These are phyloP conservation scores for Balansia obtecta DNA, from an alignment of 2,329 filamentous ascomycete genomes.

Conservation along the genomic window DNA sequence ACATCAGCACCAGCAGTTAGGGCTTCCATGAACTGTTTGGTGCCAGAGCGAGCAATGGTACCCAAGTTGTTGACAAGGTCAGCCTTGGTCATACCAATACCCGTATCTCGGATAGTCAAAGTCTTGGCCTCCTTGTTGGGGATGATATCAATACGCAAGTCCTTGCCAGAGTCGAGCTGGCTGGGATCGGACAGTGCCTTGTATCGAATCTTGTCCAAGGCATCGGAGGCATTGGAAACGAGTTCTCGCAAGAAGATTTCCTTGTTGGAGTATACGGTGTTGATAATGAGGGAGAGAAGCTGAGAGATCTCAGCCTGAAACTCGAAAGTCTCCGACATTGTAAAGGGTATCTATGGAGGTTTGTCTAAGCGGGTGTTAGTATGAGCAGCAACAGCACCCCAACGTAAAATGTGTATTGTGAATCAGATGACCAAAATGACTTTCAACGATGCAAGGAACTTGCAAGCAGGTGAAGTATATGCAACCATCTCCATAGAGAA, in stretches of 20 bases:
- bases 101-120: slow-evolving; percentile 89
- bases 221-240: slow-evolving; percentile 97
- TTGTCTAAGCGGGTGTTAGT: slow-evolving; percentile 8
- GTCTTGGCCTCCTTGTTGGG: slow-evolving; percentile 97
- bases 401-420: background rate
- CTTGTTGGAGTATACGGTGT: slow-evolving; percentile 99
- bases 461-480: background rate
- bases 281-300: slow-evolving; percentile 98
- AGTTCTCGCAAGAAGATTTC: slow-evolving; percentile 99
- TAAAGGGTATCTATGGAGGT: slow-evolving; percentile 32
- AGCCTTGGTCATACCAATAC: slow-evolving; percentile 99
- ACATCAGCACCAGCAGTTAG: slow-evolving; percentile 96
- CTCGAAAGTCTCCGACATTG: slow-evolving; percentile 97
- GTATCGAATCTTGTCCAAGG: slow-evolving; percentile 99
- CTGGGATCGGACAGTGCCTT: slow-evolving; percentile 91
- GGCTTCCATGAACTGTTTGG: slow-evolving; percentile 99
- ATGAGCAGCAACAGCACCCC: background rate
- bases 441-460: background rate
- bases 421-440: background rate
- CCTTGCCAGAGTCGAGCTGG: slow-evolving; percentile 96
- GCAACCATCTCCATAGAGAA: too few species aligned
- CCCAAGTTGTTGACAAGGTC: slow-evolving; percentile 99
- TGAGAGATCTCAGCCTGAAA: slow-evolving; percentile 99
- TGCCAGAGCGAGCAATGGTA: slow-evolving; percentile 97
- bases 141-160: slow-evolving; percentile 97